Conservation (phyloP, 164 flowering plant species). For the Chimonanthus praecox region DNA sequence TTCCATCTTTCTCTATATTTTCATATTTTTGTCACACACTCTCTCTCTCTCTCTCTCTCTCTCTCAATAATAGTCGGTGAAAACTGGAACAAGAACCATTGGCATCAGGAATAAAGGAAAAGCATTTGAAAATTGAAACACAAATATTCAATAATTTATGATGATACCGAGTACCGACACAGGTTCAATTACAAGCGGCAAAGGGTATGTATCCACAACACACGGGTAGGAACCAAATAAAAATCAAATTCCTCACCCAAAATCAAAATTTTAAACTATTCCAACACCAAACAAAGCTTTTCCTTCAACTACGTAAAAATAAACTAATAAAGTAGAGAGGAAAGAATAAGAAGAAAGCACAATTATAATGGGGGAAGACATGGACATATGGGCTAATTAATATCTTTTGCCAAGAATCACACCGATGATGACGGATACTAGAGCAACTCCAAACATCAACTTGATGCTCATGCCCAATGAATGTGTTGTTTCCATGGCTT, state of each 20-base stretch:
- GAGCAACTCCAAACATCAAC: constrained; percentile 66
- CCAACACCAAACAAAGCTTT: constrained; percentile 11
- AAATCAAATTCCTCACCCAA: constrained; percentile 39
- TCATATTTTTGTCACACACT: no score
- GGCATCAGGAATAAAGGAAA: no score
- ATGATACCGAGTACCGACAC: constrained; percentile 5
- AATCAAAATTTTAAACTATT: constrained; percentile 9
- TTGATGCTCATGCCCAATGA: constrained; percentile 46
- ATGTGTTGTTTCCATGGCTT: constrained; percentile 14
- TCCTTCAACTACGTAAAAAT: constrained; percentile 9
- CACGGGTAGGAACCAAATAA: constrained; percentile 22
- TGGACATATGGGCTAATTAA: constrained; percentile 17
- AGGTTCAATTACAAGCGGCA: constrained; percentile 10
- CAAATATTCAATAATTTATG: not conserved
- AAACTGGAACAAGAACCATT: no score
- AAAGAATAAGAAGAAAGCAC: not conserved
- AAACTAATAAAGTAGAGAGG: not conserved
- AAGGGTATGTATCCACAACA: not conserved
- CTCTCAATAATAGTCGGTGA: no score
- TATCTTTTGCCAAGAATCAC: constrained; percentile 83
- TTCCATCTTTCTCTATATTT: no score
- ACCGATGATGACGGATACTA: constrained; percentile 73
- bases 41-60: no score
- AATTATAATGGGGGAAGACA: not conserved
- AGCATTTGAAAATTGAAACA: not conserved